phyloP scores from a whole-genome alignment of 495 filamentous ascomycete genomes.

The Penicillium verhagenii region DNA sequence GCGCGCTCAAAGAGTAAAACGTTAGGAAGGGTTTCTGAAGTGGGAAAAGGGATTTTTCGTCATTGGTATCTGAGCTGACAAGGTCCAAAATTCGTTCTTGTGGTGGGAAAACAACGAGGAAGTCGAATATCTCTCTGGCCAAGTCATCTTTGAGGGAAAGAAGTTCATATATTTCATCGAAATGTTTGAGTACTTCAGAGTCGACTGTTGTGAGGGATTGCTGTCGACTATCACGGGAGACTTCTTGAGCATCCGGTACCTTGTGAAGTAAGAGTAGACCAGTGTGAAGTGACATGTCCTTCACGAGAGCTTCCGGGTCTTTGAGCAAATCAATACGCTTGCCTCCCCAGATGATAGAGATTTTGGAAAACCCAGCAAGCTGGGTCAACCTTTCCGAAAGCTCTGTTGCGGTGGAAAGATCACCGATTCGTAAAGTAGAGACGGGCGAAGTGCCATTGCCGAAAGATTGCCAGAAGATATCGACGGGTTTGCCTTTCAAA shows the following conservation, averaged over 20 bases:
- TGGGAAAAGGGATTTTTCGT: slow-evolving; percentile 63
- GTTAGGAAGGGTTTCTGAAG: slow-evolving; percentile 68
- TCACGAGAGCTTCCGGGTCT: slow-evolving; percentile 35
- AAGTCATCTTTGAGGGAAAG: slow-evolving; percentile 73
- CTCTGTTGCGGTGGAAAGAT: slow-evolving; percentile 66
- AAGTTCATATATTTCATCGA: slow-evolving; percentile 80
- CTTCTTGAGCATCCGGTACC: slow-evolving; percentile 38
- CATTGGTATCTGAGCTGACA: slow-evolving; percentile 52
- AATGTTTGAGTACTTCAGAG: slow-evolving; percentile 76
- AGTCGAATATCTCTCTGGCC: slow-evolving; percentile 70
- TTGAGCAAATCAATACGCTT: slow-evolving; percentile 46
- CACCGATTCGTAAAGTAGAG: slow-evolving; percentile 59
- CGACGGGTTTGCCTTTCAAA: slow-evolving; percentile 58
- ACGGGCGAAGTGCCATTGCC: slow-evolving; percentile 56
- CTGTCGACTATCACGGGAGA: slow-evolving; percentile 22
- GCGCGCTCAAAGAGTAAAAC: slow-evolving; percentile 68
- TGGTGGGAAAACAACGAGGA: slow-evolving; percentile 70
- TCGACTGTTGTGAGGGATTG: slow-evolving; percentile 57
- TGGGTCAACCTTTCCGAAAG: slow-evolving; percentile 62
- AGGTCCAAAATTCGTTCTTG: slow-evolving; percentile 59
- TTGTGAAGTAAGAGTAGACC: slow-evolving; percentile 60
- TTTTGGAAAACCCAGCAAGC: slow-evolving; percentile 69
- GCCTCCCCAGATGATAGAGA: slow-evolving; percentile 54
- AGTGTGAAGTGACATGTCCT: slow-evolving; percentile 42
- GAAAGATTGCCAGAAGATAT: slow-evolving; percentile 72